phyloP scores from a whole-genome alignment of 768 basidiomycete species.

The Botryobasidium botryosum region DNA sequence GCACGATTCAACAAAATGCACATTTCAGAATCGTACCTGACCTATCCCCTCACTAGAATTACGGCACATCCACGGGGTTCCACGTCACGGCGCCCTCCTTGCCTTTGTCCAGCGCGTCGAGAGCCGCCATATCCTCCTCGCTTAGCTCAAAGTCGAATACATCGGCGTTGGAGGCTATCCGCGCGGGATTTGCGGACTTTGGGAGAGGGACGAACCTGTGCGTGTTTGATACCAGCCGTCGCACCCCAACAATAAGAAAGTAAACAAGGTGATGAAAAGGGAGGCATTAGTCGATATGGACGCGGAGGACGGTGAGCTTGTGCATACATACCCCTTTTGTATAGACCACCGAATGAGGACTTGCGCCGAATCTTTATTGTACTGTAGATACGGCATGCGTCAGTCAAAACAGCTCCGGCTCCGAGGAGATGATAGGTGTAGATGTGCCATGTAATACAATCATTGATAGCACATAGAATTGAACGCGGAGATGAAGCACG shows the following conservation, averaged over 20 bases:
- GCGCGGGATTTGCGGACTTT: conserved; percentile 24
- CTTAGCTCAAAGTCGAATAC: conserved; percentile 26
- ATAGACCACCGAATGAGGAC: conserved; percentile 82
- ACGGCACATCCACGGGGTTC: conserved; percentile 8
- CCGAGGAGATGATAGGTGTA: too few relatives aligned
- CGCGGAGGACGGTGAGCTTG: too few relatives aligned
- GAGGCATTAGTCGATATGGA: too few relatives aligned
- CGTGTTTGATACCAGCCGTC: neutral
- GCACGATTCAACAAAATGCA: neutral
- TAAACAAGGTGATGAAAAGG: too few relatives aligned
- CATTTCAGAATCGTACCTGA: too few relatives aligned
- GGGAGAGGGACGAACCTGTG: conserved; percentile 27
- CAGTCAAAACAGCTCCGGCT: neutral
- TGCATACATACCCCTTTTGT: conserved; percentile 46
- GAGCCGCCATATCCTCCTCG: conserved; percentile 22
- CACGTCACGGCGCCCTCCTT: conserved; percentile 4
- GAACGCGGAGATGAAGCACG: too few relatives aligned
- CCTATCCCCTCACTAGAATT: too few relatives aligned
- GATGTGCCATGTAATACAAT: too few relatives aligned
- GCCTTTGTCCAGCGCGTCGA: conserved; percentile 14
- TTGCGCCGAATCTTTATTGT: conserved; percentile 51
- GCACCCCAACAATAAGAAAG: too few relatives aligned
- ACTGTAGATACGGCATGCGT: conserved; percentile 21
- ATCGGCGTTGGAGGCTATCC: conserved; percentile 24
- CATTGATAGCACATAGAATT: too few relatives aligned